phyloP scores from a whole-genome alignment of 2,329 filamentous ascomycete species.

The Ascochyta fabae region DNA sequence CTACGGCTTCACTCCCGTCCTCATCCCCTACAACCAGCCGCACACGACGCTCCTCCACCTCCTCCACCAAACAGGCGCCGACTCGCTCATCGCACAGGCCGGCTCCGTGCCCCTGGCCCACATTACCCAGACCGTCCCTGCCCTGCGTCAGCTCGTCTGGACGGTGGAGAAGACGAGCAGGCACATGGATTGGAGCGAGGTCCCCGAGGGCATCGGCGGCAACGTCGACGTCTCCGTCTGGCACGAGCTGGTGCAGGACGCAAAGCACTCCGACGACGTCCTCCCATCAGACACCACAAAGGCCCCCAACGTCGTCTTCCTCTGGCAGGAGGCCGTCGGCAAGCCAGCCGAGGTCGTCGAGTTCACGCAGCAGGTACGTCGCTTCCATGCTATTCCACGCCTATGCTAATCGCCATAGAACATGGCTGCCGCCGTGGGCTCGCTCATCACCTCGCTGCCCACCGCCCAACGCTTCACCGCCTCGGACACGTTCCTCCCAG shows the following conservation, averaged over 20 bases:
- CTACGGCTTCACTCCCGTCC: conserved; percentile 82
- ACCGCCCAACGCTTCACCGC: conserved; percentile 73
- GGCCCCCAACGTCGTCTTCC: conserved; percentile 62
- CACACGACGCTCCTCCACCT: conserved; percentile 73
- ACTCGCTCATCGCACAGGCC: conserved; percentile 82
- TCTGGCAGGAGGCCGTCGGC: conserved; percentile 66
- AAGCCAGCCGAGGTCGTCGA: conserved; percentile 70
- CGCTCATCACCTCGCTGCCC: conserved; percentile 77
- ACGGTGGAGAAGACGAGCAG: conserved; percentile 88
- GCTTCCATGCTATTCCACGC: not conserved
- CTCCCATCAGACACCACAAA: conserved; percentile 68
- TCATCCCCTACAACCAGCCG: conserved; percentile 82
- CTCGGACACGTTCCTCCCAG: conserved; percentile 83
- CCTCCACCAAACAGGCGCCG: conserved; percentile 74
- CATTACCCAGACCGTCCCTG: conserved; percentile 71
- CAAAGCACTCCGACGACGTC: conserved; percentile 60
- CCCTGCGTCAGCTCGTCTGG: conserved; percentile 81
- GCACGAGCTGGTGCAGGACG: conserved; percentile 83
- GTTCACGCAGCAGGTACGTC: conserved; percentile 71
- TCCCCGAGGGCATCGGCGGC: conserved; percentile 76
- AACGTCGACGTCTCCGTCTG: conserved; percentile 85
- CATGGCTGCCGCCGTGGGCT: conserved; percentile 83
- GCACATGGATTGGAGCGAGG: conserved; percentile 95
- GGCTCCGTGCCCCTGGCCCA: conserved; percentile 83
- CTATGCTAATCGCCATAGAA: conserved; percentile 60